Conservation (phyloP, 2,329 filamentous ascomycete species). For the Arthrobotrys pseudoclavata region DNA sequence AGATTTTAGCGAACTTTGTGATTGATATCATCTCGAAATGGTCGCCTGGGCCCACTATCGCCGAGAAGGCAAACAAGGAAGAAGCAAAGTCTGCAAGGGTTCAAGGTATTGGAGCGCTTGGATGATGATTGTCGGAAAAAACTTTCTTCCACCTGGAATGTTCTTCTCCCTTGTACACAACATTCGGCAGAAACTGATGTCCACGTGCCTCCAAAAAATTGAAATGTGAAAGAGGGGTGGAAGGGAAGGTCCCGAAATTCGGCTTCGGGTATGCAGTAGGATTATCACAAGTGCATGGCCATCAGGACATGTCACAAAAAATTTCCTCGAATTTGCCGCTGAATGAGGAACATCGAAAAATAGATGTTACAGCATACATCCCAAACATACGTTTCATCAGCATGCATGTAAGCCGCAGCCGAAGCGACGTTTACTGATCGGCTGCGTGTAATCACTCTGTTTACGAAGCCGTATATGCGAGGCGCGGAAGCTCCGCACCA, state of each 20-base stretch:
- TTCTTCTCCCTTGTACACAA: conserved; percentile 24
- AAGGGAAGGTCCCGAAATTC: conserved; percentile 3
- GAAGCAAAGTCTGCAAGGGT: conserved; percentile 18
- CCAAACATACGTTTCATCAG: conserved; percentile 27
- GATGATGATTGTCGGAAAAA: conserved; percentile 18
- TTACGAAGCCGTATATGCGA: conserved; percentile 26
- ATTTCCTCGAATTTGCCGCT: background rate
- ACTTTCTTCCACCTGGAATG: conserved; percentile 36
- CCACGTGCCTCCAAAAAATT: conserved; percentile 34
- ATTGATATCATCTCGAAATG: conserved; percentile 37
- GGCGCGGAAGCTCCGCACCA: conserved; percentile 25
- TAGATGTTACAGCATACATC: background rate
- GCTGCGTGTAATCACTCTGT: conserved; percentile 11
- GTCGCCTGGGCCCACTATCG: conserved; percentile 40
- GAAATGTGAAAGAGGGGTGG: conserved; percentile 10
- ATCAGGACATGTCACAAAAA: background rate
- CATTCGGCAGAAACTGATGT: conserved; percentile 24
- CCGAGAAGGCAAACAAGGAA: conserved; percentile 35
- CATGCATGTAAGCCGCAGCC: conserved; percentile 47
- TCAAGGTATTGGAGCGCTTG: conserved; percentile 24
- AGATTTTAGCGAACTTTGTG: conserved; percentile 34
- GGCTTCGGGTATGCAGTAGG: background rate
- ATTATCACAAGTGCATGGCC: conserved; percentile 3
- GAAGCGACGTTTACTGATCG: conserved; percentile 45
- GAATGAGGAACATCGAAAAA: background rate